Evolutionary conservation across 805 yeast genomes (phyloP), one percentile per base, ranked within the genome.

Genomic region (Isabelozyma pseudorhagii): DNA sequence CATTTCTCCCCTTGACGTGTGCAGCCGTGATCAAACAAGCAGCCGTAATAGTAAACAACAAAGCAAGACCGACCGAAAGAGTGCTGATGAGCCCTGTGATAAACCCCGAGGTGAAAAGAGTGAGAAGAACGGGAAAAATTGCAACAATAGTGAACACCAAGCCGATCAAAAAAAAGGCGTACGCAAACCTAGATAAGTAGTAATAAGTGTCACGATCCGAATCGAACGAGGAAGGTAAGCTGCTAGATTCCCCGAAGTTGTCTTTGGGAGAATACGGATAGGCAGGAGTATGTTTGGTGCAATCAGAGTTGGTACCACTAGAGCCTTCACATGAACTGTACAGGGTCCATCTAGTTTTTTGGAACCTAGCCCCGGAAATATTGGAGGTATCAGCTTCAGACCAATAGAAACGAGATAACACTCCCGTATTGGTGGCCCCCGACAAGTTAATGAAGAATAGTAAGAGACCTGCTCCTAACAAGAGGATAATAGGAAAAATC

Each of bases 101-200:
- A 15, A 41, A 27, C 11, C 41, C 36, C 4, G 44, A 9, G 10
- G 31, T 10, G 39, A 31, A 42, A 29, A 41, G 6, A 5, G 48
- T 15, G 5, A 27, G 56, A 43, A 38, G 53, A 55, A 62, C 54
- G 39, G 79, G 76, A 83, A 80, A 10, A 40, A 85, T 55, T 1
- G 86, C 72, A 13, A 80, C 43, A 4, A 79, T 60, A 59, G 79
- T 68, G 72, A 86, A 84, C 3, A 87, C 82, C 78, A 82, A 84
- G 8, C 83, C 84, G 59, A 85, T 79, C 45, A 67, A 47, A 46
- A 59, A 59, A 46, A 64, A 62, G 9, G 64, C 67, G 51, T 60
- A 68, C 15, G 66, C 59, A 40, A 59, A 54, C 56, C 93, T 80
- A 15, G 89, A 78, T 60, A 85, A 68, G 68, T 83, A 85, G 70